Evolutionary conservation across 2,329 filamentous ascomycete genomes (phyloP).

Genomic region (Curvularia sp.): DNA sequence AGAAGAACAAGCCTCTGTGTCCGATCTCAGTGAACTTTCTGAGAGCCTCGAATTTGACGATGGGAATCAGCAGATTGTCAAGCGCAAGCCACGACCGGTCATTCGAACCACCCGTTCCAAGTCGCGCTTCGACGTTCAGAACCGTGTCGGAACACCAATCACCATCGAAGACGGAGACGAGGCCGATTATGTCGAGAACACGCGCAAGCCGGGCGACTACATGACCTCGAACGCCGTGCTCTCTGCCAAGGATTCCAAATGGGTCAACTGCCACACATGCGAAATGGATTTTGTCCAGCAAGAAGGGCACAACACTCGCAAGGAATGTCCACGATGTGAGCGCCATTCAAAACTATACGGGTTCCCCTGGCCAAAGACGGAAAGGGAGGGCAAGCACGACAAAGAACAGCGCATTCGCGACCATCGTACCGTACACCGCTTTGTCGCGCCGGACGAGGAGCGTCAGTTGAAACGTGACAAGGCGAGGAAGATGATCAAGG

Average conservation of each 20-base stretch:
- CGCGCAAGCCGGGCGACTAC: slow-evolving; percentile 64
- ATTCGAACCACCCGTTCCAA: slow-evolving; percentile 48
- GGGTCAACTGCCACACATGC: slow-evolving; percentile 91
- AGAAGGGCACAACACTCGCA: slow-evolving; percentile 83
- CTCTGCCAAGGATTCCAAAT: slow-evolving; percentile 76
- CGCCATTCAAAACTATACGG: slow-evolving; percentile 95
- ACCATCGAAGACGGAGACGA: slow-evolving; percentile 32
- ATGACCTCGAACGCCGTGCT: slow-evolving; percentile 79
- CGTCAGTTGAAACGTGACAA: slow-evolving; percentile 43
- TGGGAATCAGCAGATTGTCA: slow-evolving; percentile 45
- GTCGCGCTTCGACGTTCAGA: slow-evolving; percentile 40
- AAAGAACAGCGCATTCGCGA: slow-evolving; percentile 75
- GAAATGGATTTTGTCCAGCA: slow-evolving; percentile 82
- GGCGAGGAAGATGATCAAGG: slow-evolving; percentile 34
- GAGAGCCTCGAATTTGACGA: slow-evolving; percentile 51
- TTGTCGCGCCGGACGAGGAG: slow-evolving; percentile 74
- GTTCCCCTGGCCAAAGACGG: slow-evolving; percentile 94
- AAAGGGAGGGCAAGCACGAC: slow-evolving; percentile 77
- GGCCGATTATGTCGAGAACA: slow-evolving; percentile 37
- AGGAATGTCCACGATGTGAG: slow-evolving; percentile 90
- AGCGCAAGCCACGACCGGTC: slow-evolving; percentile 41
- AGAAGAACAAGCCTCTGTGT: slow-evolving; percentile 43
- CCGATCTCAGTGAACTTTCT: slow-evolving; percentile 53
- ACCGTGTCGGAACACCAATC: slow-evolving; percentile 42
- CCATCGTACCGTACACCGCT: slow-evolving; percentile 86